These are phyloP conservation scores for Jimgerdemannia flammicorona DNA, from an alignment of 192 early-diverging fungal species.

Conservation along the genomic window DNA sequence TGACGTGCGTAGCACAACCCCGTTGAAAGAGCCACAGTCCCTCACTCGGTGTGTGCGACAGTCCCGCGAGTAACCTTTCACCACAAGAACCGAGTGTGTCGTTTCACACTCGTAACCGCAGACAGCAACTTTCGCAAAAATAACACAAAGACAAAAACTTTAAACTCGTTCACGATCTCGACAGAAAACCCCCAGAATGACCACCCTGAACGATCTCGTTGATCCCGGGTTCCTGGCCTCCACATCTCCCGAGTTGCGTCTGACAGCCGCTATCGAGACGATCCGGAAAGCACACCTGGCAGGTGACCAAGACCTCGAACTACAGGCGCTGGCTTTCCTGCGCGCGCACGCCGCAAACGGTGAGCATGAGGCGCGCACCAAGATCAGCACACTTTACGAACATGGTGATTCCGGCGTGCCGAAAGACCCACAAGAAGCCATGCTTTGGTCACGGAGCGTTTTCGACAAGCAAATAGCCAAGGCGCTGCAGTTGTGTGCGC, in stretches of 20 bases:
- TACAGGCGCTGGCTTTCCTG: background rate
- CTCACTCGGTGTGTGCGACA: no score
- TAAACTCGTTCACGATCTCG: no score
- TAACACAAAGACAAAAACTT: no score
- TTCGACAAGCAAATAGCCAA: constrained; percentile 25
- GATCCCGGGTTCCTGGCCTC: background rate
- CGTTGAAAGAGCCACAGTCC: no score
- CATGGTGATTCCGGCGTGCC: background rate
- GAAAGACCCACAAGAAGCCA: constrained; percentile 12
- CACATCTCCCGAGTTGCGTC: background rate
- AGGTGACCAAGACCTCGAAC: background rate
- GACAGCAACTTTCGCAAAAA: no score
- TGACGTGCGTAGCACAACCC: no score
- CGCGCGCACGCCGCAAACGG: background rate
- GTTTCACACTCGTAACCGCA: no score
- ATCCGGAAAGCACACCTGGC: background rate
- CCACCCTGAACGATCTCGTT: background rate
- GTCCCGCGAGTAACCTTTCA: no score
- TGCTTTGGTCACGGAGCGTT: constrained; percentile 25
- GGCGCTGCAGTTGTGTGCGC: constrained; percentile 9
- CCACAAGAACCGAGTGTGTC: no score
- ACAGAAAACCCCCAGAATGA: background rate
- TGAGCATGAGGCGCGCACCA: background rate
- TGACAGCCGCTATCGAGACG: background rate
- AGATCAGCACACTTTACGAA: background rate